A percentile compares a stretch with the other conserved stretches of the same genome.
phyloP scores from a whole-genome alignment of 2,329 filamentous ascomycete species.

The Trichoderma sp. region DNA sequence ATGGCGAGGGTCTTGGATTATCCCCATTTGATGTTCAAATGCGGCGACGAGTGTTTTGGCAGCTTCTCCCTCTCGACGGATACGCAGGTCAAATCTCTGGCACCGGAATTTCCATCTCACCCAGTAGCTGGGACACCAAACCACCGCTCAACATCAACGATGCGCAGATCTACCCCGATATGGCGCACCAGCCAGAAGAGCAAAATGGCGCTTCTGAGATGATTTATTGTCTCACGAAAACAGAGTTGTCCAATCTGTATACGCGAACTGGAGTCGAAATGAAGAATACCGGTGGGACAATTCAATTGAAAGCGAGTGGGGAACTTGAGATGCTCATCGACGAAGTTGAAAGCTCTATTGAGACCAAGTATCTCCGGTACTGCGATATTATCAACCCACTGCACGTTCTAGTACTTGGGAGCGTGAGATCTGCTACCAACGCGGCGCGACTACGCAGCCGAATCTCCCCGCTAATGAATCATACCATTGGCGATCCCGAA shows the following conservation, averaged over 20 bases:
- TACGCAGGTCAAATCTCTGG: not conserved
- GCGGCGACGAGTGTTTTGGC: not conserved
- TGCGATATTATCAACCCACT: not conserved
- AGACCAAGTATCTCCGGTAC: not conserved
- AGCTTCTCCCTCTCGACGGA: not conserved
- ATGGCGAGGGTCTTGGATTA: not conserved
- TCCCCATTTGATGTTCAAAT: not conserved
- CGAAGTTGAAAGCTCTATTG: not conserved
- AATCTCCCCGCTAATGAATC: not conserved
- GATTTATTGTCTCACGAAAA: not conserved
- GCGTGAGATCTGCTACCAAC: not conserved
- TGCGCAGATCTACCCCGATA: not conserved
- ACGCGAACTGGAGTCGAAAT: not conserved
- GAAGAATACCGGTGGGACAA: not conserved
- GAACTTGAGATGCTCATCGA: not conserved
- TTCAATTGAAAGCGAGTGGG: not conserved
- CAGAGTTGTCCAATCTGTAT: not conserved
- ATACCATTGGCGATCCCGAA: not conserved
- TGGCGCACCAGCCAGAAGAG: not conserved
- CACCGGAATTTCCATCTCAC: not conserved
- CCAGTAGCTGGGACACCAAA: not conserved
- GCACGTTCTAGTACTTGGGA: not conserved
- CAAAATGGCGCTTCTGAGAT: not conserved
- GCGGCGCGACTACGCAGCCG: not conserved
- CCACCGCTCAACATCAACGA: not conserved